phyloP scores from a whole-genome alignment of 192 early-diverging fungal genomes.

The Phycomyces blakesleeanus region DNA sequence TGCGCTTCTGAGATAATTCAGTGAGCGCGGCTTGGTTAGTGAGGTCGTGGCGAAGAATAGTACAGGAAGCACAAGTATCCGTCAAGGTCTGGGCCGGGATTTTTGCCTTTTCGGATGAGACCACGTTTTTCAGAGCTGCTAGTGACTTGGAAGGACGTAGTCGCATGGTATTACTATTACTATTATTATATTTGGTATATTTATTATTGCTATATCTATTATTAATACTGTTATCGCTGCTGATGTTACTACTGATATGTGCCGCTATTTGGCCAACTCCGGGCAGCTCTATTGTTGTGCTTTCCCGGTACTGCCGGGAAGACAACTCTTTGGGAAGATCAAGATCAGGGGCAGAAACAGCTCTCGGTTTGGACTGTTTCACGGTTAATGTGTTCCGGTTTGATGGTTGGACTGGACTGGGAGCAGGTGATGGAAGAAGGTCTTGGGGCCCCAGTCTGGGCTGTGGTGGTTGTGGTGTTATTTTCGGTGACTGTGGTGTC shows the following conservation, averaged over 20 bases:
- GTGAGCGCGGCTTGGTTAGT: background rate
- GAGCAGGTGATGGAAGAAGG: too few relatives aligned
- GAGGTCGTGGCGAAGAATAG: background rate
- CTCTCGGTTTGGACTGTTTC: background rate
- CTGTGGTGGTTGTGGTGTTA: background rate
- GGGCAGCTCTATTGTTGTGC: background rate
- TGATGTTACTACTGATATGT: too few relatives aligned
- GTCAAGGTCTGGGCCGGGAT: background rate
- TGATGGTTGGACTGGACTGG: too few relatives aligned
- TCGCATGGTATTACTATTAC: too few relatives aligned
- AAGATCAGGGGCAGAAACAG: background rate
- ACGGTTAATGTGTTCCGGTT: background rate
- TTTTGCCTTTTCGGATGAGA: background rate
- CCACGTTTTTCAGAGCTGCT: background rate
- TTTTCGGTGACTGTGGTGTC: background rate
- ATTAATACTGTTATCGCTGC: too few relatives aligned
- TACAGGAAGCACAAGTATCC: background rate
- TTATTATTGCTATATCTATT: too few relatives aligned
- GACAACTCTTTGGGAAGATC: background rate
- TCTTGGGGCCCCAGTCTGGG: too few relatives aligned
- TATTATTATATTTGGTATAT: too few relatives aligned
- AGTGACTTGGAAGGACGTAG: too few relatives aligned
- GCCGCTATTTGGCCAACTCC: too few relatives aligned
- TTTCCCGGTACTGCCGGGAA: background rate
- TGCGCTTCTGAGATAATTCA: slow-evolving; percentile 4